These are phyloP conservation scores for Meripilus lineatus DNA, from an alignment of 1,284 basidiomycete genomes.

Conservation along the genomic window DNA sequence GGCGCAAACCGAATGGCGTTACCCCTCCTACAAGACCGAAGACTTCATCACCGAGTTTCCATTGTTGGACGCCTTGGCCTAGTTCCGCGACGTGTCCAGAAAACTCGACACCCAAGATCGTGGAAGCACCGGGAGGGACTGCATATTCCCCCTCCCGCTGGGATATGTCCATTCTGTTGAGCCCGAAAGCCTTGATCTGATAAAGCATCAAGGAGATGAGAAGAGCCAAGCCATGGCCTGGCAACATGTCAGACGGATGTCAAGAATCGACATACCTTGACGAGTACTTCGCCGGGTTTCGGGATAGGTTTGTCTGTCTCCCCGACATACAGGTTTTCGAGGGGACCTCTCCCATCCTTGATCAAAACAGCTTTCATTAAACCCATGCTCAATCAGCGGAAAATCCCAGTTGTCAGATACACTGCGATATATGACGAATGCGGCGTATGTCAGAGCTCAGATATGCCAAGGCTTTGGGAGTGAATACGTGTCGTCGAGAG, in stretches of 20 bases:
- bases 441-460: too few species aligned
- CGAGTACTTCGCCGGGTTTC: constrained; percentile 60
- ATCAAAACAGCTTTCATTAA: constrained; percentile 86
- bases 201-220: too few species aligned
- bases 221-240: constrained; percentile 4
- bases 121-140: constrained; percentile 70
- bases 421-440: too few species aligned
- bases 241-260: not conserved
- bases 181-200: constrained; percentile 77
- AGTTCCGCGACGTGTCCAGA: constrained; percentile 66
- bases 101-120: constrained; percentile 91
- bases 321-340: constrained; percentile 78
- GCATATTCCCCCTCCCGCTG: constrained; percentile 81
- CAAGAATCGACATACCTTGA: constrained; percentile 49
- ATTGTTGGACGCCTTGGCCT: constrained; percentile 50
- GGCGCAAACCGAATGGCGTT: constrained; percentile 18
- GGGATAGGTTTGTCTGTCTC: constrained; percentile 60
- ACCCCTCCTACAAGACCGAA: constrained; percentile 76
- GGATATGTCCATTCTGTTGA: constrained; percentile 85
- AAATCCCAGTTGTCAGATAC: too few species aligned
- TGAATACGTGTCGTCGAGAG: too few species aligned
- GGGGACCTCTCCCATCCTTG: constrained; percentile 74
- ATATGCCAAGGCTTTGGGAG: too few species aligned
- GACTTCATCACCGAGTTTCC: constrained; percentile 80
- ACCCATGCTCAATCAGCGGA: too few species aligned